Evolutionary conservation across 805 yeast genomes (phyloP).

Genomic region (Kregervanrija fluxuum): DNA sequence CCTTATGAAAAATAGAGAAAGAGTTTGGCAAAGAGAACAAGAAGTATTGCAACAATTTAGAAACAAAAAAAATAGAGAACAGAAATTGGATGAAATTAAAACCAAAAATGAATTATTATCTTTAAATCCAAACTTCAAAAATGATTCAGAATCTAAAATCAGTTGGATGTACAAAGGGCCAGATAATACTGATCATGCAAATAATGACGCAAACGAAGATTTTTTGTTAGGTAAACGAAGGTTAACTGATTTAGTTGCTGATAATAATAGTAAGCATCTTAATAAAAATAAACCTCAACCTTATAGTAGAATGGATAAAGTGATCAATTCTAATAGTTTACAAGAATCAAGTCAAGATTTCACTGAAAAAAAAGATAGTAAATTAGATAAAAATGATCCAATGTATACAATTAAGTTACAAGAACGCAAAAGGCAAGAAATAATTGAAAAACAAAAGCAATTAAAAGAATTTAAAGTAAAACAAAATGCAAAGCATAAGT

Average conservation of each 20-base stretch:
- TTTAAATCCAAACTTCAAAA: slow-evolving; percentile 33
- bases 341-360: slow-evolving; percentile 3
- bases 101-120: slow-evolving; percentile 47
- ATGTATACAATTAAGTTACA: slow-evolving; percentile 35
- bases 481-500: not conserved
- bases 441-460: slow-evolving; percentile 7
- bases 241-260: slow-evolving; percentile 28
- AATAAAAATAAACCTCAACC: not conserved
- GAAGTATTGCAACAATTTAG: slow-evolving; percentile 65
- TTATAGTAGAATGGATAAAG: slow-evolving; percentile 9
- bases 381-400: slow-evolving; percentile 40
- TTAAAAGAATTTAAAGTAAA: not conserved
- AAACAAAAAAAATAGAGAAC: slow-evolving; percentile 52
- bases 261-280: not conserved
- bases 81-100: slow-evolving; percentile 55
- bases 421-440: slow-evolving; percentile 14
- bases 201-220: slow-evolving; percentile 37
- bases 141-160: slow-evolving; percentile 30
- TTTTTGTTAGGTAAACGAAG: slow-evolving; percentile 46
- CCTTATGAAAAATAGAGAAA: slow-evolving; percentile 72
- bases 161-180: slow-evolving; percentile 85
- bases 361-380: slow-evolving; percentile 10
- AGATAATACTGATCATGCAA: slow-evolving; percentile 14
- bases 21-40: slow-evolving; percentile 79
- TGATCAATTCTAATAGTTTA: slow-evolving; percentile 16